Base-by-base conservation (phyloP, 2,329 filamentous ascomycete genomes). In the Aureobasidium melanogenum region DNA sequence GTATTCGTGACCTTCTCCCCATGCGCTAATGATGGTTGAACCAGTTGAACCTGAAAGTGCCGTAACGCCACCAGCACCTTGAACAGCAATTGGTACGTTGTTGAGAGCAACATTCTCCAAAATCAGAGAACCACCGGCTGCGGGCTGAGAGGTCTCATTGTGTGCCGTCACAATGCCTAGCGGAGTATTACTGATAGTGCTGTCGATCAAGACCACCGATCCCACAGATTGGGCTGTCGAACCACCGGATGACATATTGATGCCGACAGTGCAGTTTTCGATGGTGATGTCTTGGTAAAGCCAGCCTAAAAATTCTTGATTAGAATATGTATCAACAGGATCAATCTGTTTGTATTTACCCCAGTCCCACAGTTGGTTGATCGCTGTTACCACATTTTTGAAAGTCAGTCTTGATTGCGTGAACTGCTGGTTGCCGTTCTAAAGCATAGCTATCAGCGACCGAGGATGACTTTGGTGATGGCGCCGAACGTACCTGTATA, bases 311-410 rank as follows among this genome's bases (percentile, higher is more conserved):
- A 41, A 12, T n/a, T 66, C n/a, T n/a, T n/a, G n/a, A 41, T 60
- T 64, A 58, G 64, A 46, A 59, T 66, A 66, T 0, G 0, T 80
- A 48, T 6, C 15, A 48, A 0, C 15, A 30, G 4, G 22, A 24
- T 43, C 24, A 14, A n/a, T 32, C 1, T 14, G 15, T 3, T 32
- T 26, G 22, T 30, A n/a, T 26, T 30, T 9, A 48, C 46, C 80
- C 83, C 84, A 86, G 63, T 83, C 75, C 82, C 82, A 86, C 10
- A 81, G 72, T 64, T 83, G 77, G 26, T 79, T 77, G 50, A 86
- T 82, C 2, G 79, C 82, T 0, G 80, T 84, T 0, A 75, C 72
- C 19, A 75, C 76, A 46, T 77, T 74, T 43, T 78, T 75, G 68
- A 85, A 83, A 0, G 72, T 77, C 32, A 87, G 65, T 32, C 44